phyloP scores from a whole-genome alignment of 352 stramenopile species.

The Phytophthora agathidicida region DNA sequence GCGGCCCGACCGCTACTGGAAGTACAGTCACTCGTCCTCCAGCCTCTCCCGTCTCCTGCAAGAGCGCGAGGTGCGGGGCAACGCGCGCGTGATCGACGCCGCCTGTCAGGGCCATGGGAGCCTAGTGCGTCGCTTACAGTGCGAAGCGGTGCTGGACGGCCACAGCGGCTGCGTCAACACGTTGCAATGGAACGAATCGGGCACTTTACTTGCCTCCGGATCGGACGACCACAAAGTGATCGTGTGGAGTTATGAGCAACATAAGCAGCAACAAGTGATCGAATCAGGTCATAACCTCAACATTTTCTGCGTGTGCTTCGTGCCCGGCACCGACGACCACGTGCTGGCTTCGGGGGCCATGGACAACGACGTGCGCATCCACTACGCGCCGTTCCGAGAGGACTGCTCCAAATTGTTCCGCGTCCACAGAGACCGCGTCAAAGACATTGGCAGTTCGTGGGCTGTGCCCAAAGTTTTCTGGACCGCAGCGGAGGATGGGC shows the following conservation, averaged over 20 bases:
- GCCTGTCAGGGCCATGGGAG: slow-evolving; percentile 61
- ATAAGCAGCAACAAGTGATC: slow-evolving; percentile 60
- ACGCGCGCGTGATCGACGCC: slow-evolving; percentile 46
- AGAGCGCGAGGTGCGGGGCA: slow-evolving; percentile 62
- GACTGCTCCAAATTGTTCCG: slow-evolving; percentile 69
- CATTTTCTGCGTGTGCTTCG: slow-evolving; percentile 90
- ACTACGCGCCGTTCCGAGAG: slow-evolving; percentile 81
- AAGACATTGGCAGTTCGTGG: slow-evolving; percentile 75
- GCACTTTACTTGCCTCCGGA: slow-evolving; percentile 73
- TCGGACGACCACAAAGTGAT: slow-evolving; percentile 85
- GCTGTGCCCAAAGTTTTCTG: slow-evolving; percentile 84
- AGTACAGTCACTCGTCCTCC: slow-evolving; percentile 34
- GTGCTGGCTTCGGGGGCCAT: slow-evolving; percentile 80
- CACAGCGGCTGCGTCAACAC: slow-evolving; percentile 88
- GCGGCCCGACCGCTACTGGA: slow-evolving; percentile 36
- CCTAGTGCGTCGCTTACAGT: slow-evolving; percentile 63
- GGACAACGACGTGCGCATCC: slow-evolving; percentile 87
- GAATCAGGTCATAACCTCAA: slow-evolving; percentile 81
- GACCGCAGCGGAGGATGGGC: slow-evolving; percentile 85
- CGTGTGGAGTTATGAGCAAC: slow-evolving; percentile 80
- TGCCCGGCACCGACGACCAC: slow-evolving; percentile 81
- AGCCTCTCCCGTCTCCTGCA: slow-evolving; percentile 47
- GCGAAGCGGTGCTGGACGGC: slow-evolving; percentile 56
- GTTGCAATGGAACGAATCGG: slow-evolving; percentile 79
- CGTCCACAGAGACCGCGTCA: slow-evolving; percentile 78